These are phyloP conservation scores for Lipomyces starkeyi DNA, from an alignment of 805 yeast species.

Conservation along the genomic window DNA sequence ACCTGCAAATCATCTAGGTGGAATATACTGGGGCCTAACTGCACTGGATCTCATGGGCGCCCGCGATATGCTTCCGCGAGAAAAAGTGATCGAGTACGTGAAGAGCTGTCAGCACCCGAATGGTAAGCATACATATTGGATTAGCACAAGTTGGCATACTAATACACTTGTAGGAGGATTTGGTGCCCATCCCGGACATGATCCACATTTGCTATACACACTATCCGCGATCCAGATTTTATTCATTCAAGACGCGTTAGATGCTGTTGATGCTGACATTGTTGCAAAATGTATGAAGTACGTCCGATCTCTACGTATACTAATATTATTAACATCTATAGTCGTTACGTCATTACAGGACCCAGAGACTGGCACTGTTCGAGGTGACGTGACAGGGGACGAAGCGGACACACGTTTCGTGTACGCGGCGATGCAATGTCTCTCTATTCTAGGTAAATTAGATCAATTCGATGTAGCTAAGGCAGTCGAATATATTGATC, in stretches of 20 bases:
- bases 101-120: slow-evolving; percentile 60
- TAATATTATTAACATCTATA: not conserved
- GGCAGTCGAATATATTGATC: slow-evolving; percentile 67
- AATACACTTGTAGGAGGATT: slow-evolving; percentile 70
- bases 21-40: slow-evolving; percentile 93
- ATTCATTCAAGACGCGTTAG: slow-evolving; percentile 66
- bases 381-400: slow-evolving; percentile 74
- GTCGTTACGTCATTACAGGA: slow-evolving; percentile 54
- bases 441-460: slow-evolving; percentile 71
- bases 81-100: slow-evolving; percentile 72
- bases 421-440: slow-evolving; percentile 76
- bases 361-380: slow-evolving; percentile 61
- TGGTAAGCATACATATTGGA: slow-evolving; percentile 40
- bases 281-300: slow-evolving; percentile 50
- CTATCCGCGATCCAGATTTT: slow-evolving; percentile 85
- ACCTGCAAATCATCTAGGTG: slow-evolving; percentile 51
- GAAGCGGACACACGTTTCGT: slow-evolving; percentile 89
- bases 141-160: not conserved
- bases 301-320: not conserved
- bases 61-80: slow-evolving; percentile 60
- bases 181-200: slow-evolving; percentile 88
- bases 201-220: slow-evolving; percentile 84
- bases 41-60: slow-evolving; percentile 69
- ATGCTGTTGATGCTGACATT: slow-evolving; percentile 46
- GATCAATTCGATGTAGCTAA: slow-evolving; percentile 56